Evolutionary conservation across 73 alveolate species (phyloP).

Genomic region (Paramecium caudatum): DNA sequence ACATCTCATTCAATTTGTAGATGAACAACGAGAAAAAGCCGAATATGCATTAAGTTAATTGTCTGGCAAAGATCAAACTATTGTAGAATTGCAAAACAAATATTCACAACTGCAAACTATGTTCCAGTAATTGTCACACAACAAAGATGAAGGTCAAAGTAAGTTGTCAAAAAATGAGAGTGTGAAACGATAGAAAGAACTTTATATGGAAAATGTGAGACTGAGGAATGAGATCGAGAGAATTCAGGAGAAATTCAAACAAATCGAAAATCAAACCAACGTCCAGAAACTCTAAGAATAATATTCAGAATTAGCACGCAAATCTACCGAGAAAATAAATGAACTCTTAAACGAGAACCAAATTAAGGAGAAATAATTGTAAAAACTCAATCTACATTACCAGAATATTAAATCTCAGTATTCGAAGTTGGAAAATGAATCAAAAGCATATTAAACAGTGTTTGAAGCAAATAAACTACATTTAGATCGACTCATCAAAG

Average conservation of each 20-base stretch:
- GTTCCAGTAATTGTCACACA: not conserved
- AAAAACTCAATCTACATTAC: slow-evolving; percentile 59
- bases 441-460: slow-evolving; percentile 61
- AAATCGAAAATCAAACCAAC: slow-evolving; percentile 41
- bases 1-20: not conserved
- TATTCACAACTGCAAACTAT: not conserved
- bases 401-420: slow-evolving; percentile 33
- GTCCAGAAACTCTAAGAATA: not conserved
- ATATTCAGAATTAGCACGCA: slow-evolving; percentile 5
- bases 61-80: not conserved
- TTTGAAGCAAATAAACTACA: slow-evolving; percentile 46
- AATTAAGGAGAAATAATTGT: slow-evolving; percentile 45
- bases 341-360: slow-evolving; percentile 41
- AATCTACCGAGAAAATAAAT: slow-evolving; percentile 35
- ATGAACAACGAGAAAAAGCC: not conserved
- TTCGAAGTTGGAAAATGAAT: slow-evolving; percentile 61
- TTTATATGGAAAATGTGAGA: slow-evolving; percentile 62
- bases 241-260: slow-evolving; percentile 11
- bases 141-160: not conserved
- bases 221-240: slow-evolving; percentile 39
- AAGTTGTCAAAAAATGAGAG: slow-evolving; percentile 1
- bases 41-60: not conserved
- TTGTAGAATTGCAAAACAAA: not conserved
- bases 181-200: slow-evolving; percentile 39
- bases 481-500: not conserved